Evolutionary conservation across 768 basidiomycete genomes (phyloP), one percentile per base, ranked within the genome.

Genomic region (Mycena rebaudengoi): DNA sequence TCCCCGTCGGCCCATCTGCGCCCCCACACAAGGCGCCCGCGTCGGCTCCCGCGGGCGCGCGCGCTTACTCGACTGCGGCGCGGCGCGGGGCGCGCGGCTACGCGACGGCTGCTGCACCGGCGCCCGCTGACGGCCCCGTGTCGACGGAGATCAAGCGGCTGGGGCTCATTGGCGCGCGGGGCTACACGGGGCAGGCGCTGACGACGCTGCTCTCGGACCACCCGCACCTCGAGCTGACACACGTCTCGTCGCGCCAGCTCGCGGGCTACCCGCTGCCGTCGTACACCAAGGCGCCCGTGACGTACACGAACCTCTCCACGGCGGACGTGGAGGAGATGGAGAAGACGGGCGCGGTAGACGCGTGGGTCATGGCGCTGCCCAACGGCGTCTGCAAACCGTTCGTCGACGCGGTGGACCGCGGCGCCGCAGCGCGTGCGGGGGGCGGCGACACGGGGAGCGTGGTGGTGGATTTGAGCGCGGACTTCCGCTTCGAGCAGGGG

Each of bases 351-450:
- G 92, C 91, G 71, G 95, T 99, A 18, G 97, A 99, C 73, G 97
- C 95, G 10, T 99, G 98, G 97, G 88, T 99, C 54, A 96, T 98
- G 93, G 98, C 98, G 3, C 85, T 99, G 48, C 98, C 98, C n/a
- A 99, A 99, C 69, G 98, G 98, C 20, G 86, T 95, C 23, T 92
- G 93, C 80, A 96, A 96, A 78, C 96, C 96, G 0, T 99, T 97
- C 74, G 95, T 99, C 32, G 95, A 96, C 71, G 97, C 97, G 16
- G 80, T 99, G 48, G 95, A 98, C 71, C 84, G 87, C 35, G 94
- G 90, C 6, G 82, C 90, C 14, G 78, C 80, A 64, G 85, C 83
- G 70, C 86, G 88, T 65, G 78, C 76, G 53, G 68, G 71, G 44
- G 54, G 64, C 18, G 79, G 79, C 51, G 79, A 83, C 29, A 79